Base-by-base conservation (phyloP, 768 basidiomycete genomes). In the Naganishia onofrii region DNA sequence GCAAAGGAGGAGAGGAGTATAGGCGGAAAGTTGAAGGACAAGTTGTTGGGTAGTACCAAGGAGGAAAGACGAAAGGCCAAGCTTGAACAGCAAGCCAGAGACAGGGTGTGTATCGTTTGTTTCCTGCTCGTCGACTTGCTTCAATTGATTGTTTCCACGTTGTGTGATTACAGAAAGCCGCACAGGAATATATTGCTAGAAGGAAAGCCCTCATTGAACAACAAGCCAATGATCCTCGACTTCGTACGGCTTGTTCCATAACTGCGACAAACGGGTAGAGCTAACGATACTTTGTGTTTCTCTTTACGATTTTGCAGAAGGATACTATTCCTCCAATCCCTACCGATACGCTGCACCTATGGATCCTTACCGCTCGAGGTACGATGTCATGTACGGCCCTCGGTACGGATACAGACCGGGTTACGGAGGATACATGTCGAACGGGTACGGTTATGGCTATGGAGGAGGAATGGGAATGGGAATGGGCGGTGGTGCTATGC, bases 11-110 rank as follows among this genome's bases (percentile, higher is more conserved):
- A 63, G 28, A 54, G 64, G 56, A 58, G 54, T 32, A 46, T 42
- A 10, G 70, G 58, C 1, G 70, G 66, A 53, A 71, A 68, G 57
- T 34, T 69, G 19, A 72, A 72, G 63, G 71, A 72, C 54, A 68
- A 65, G 63, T 36, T 67, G 57, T 34, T 72, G 60, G 70, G 70
- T 28, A 65, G 71, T 51, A 72, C 58, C 13, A 72, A 72, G 54
- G 58, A 65, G 48, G 71, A 72, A 60, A 72, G 71, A 28, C 19
- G 15, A 51, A 55, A 53, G 63, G 71, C 67, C 7, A 72, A 72
- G 54, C 29, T 48, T n/a, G 28, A 65, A 52, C 57, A 65, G 60
- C 29, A 48, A 15, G 71, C 53, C 31, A 29, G 52, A 36, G 58
- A 70, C 9, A 64, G 69, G 69, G 71, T 71, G 26, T 31, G 70